phyloP scores from a whole-genome alignment of 306 rosid genomes.

The Inga laurina region DNA sequence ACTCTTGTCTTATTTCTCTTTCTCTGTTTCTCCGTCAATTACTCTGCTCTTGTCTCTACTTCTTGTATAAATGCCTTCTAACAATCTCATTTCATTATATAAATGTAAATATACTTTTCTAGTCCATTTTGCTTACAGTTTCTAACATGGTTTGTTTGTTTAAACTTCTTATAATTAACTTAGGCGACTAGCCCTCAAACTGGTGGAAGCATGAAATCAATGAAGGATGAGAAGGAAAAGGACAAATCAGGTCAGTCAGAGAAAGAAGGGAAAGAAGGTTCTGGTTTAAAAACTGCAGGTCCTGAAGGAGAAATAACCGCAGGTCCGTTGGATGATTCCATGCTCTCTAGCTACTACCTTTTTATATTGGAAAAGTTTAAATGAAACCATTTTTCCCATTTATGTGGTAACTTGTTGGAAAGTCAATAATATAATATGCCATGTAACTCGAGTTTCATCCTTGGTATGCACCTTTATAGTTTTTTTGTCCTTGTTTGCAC shows the following conservation, averaged over 20 bases:
- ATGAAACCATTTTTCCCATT: not conserved
- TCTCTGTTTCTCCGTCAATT: too few species aligned
- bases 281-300: conserved; percentile 93
- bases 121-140: too few species aligned
- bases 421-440: not conserved
- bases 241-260: conserved; percentile 76
- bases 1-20: too few species aligned
- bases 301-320: conserved; percentile 98
- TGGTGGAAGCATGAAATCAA: conserved; percentile 86
- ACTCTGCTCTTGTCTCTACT: too few species aligned
- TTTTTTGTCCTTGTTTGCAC: not conserved
- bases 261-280: conserved; percentile 79
- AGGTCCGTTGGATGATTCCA: conserved; percentile 55
- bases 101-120: too few species aligned
- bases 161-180: conserved; percentile 20
- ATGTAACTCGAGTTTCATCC: not conserved
- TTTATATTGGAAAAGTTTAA: not conserved
- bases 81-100: too few species aligned
- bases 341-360: not conserved
- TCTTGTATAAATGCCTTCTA: too few species aligned
- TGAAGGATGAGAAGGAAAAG: conserved; percentile 80
- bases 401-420: not conserved
- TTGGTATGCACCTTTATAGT: not conserved
- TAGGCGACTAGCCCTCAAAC: conserved; percentile 94
- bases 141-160: conserved; percentile 6